Evolutionary conservation across 768 basidiomycete genomes (phyloP).

Genomic region (Agaricus subrufescens): DNA sequence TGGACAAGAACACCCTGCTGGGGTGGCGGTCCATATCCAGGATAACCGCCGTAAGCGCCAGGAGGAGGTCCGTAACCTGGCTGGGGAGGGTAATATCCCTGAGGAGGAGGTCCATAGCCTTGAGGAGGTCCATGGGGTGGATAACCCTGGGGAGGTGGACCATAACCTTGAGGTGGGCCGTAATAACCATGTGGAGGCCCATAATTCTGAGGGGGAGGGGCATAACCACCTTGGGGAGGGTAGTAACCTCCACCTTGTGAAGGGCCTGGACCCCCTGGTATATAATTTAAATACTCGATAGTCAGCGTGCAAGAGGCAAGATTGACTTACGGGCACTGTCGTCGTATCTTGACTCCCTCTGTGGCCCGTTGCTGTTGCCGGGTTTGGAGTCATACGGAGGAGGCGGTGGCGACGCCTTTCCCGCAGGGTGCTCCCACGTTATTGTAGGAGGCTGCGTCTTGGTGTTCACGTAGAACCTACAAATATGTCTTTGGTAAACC

Average conservation of each 20-base stretch:
- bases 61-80: neutral
- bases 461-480: constrained; percentile 79
- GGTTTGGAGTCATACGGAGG: constrained; percentile 21
- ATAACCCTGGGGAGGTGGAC: neutral
- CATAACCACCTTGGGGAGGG: constrained; percentile 15
- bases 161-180: neutral
- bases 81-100: neutral
- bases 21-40: constrained; percentile 14
- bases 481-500: neutral
- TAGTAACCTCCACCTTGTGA: neutral
- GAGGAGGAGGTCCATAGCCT: neutral
- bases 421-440: constrained; percentile 69
- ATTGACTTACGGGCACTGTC: neutral
- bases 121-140: too few relatives aligned
- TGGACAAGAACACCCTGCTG: constrained; percentile 14
- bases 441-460: constrained; percentile 55
- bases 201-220: constrained; percentile 16
- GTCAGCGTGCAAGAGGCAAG: neutral
- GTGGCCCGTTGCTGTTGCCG: neutral
- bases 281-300: neutral
- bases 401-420: constrained; percentile 36
- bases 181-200: neutral
- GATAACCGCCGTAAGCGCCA: neutral
- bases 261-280: constrained; percentile 1
- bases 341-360: neutral